These are phyloP conservation scores for Bruguiera sexangula DNA, from an alignment of 345 rosid genomes.

Conservation along the genomic window DNA sequence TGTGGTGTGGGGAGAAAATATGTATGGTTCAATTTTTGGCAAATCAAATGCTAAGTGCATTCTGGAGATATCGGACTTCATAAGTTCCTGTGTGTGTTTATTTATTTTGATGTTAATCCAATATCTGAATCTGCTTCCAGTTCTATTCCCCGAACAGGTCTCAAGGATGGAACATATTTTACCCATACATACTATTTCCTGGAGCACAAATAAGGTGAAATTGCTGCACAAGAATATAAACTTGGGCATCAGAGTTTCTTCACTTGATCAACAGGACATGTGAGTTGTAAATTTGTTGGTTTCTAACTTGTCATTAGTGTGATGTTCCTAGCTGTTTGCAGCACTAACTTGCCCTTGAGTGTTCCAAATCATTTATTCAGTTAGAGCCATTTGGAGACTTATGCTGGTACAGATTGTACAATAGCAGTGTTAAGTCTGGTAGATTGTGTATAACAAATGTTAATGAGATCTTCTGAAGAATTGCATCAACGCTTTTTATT, in stretches of 20 bases:
- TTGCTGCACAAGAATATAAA: slow-evolving; percentile 40
- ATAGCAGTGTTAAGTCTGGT: not conserved
- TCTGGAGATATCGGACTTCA: not conserved
- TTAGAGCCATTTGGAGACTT: not conserved
- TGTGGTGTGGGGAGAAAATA: too few relatives aligned
- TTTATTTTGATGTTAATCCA: slow-evolving; percentile 18
- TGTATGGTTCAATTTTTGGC: too few relatives aligned
- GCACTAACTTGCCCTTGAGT: not conserved
- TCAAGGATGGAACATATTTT: slow-evolving; percentile 67
- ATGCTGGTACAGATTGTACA: not conserved
- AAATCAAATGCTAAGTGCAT: too few relatives aligned
- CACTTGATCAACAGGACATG: slow-evolving; percentile 59
- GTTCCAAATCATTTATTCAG: not conserved
- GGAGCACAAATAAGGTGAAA: slow-evolving; percentile 36
- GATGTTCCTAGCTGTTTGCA: not conserved
- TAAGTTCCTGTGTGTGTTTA: not conserved
- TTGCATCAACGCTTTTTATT: not conserved
- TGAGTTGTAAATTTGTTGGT: slow-evolving; percentile 39
- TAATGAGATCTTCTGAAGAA: not conserved
- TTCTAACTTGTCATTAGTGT: not conserved
- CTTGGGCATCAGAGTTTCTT: slow-evolving; percentile 71
- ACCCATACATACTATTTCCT: slow-evolving; percentile 53
- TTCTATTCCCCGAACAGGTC: slow-evolving; percentile 75
- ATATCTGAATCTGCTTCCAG: slow-evolving; percentile 51
- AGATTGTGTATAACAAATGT: not conserved